Percentiles rank a stretch among this genome's conserved stretches.
phyloP scores from a whole-genome alignment of 352 stramenopile genomes.

The Pythium periplocum region DNA sequence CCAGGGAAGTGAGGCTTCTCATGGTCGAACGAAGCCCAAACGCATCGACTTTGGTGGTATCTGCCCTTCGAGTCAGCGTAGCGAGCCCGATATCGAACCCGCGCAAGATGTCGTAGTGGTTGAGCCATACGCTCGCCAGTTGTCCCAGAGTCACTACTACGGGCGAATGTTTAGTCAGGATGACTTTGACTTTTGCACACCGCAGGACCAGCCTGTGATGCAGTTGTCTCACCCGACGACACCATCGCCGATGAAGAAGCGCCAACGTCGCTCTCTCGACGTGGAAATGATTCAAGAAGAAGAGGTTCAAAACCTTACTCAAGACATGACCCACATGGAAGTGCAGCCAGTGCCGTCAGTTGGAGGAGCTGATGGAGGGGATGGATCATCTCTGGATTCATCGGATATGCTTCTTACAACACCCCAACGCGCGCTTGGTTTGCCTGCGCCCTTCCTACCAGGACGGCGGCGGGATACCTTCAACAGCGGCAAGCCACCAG shows the following conservation, averaged over 20 bases:
- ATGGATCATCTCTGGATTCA: conserved; percentile 51
- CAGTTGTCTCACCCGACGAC: conserved; percentile 78
- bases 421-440: conserved; percentile 20
- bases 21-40: conserved; percentile 33
- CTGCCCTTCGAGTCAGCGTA: conserved; percentile 54
- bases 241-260: conserved; percentile 78
- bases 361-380: not conserved
- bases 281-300: conserved; percentile 45
- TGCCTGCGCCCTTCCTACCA: conserved; percentile 9
- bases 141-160: conserved; percentile 4
- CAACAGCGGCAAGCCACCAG: not conserved
- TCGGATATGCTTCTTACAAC: conserved; percentile 27
- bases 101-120: not conserved
- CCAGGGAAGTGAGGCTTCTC: conserved; percentile 30
- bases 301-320: conserved; percentile 61
- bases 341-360: conserved; percentile 13
- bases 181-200: conserved; percentile 82
- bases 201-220: conserved; percentile 76
- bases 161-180: conserved; percentile 73
- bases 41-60: conserved; percentile 65
- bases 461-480: conserved; percentile 1
- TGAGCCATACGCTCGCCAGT: not conserved
- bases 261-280: conserved; percentile 33
- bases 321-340: conserved; percentile 78
- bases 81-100: conserved; percentile 66